phyloP scores from a whole-genome alignment of 108 stramenopile species.

The Nannochloropsis salina region DNA sequence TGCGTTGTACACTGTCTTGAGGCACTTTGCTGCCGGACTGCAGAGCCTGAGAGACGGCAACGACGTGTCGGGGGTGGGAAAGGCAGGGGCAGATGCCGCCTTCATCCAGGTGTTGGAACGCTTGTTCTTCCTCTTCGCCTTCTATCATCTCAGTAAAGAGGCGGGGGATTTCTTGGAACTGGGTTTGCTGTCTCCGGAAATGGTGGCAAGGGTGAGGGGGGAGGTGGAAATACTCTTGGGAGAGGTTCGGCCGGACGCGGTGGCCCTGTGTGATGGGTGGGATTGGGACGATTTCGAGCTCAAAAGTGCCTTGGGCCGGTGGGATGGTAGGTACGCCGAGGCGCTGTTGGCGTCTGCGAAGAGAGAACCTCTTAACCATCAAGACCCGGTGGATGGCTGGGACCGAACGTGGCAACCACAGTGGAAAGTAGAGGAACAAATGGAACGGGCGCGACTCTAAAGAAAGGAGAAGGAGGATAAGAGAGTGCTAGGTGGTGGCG shows the following conservation, averaged over 20 bases:
- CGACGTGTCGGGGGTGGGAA: neutral
- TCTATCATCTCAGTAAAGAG: constrained; percentile 10
- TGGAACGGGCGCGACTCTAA: neutral
- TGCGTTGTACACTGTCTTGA: neutral
- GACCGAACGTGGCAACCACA: neutral
- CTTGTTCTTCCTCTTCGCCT: constrained; percentile 8
- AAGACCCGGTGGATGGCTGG: neutral
- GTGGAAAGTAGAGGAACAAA: constrained; percentile 14
- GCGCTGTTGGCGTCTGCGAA: neutral
- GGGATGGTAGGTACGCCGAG: neutral
- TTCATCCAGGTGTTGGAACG: neutral
- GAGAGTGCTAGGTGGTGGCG: neutral
- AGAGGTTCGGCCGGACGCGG: neutral
- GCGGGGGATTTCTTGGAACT: neutral
- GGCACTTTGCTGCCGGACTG: neutral
- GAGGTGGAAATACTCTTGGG: neutral
- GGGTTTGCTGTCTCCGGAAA: neutral
- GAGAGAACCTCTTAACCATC: neutral
- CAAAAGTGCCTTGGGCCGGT: neutral
- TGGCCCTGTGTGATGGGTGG: neutral
- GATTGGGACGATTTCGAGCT: neutral
- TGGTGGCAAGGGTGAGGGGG: neutral
- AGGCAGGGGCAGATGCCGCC: neutral
- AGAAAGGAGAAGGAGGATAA: neutral
- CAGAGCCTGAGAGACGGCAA: neutral